phyloP scores from a whole-genome alignment of 371 early-diverging fungal genomes.

The Lichtheimia ramosa region DNA sequence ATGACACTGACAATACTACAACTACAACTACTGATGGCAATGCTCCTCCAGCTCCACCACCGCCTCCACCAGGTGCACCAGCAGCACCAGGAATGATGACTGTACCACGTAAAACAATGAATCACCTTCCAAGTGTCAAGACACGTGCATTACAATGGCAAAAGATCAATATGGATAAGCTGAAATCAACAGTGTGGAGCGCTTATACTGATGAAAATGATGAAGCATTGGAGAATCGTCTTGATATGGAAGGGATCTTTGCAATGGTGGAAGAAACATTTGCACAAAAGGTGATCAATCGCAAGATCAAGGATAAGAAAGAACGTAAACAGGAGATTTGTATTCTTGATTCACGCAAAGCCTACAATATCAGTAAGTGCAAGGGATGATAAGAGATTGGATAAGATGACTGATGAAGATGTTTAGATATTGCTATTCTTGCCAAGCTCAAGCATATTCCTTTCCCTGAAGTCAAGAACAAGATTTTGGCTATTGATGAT shows the following conservation, averaged over 20 bases:
- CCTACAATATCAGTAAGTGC: slow-evolving; percentile 74
- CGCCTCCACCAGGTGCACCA: slow-evolving; percentile 11
- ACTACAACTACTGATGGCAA: slow-evolving; percentile 1
- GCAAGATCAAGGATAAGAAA: slow-evolving; percentile 26
- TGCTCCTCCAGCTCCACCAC: slow-evolving; percentile 29
- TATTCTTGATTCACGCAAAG: slow-evolving; percentile 74
- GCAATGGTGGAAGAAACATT: slow-evolving; percentile 73
- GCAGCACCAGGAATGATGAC: slow-evolving; percentile 1
- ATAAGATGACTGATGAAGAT: neutral
- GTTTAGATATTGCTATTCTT: slow-evolving; percentile 67
- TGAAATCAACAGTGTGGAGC: slow-evolving; percentile 63
- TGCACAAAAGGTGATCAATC: slow-evolving; percentile 64
- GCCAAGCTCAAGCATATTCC: slow-evolving; percentile 67
- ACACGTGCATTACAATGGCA: slow-evolving; percentile 86
- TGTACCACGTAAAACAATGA: slow-evolving; percentile 57
- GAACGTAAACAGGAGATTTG: slow-evolving; percentile 53
- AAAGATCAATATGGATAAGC: slow-evolving; percentile 66
- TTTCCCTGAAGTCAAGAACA: slow-evolving; percentile 60
- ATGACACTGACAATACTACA: too few relatives aligned
- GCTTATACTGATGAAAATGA: slow-evolving; percentile 37
- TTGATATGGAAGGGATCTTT: slow-evolving; percentile 65
- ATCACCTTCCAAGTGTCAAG: slow-evolving; percentile 66
- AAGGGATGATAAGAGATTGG: neutral
- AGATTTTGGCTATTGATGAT: slow-evolving; percentile 68
- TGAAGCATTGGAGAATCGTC: slow-evolving; percentile 39